These are phyloP conservation scores for Trichaptum fuscoviolaceum DNA, from an alignment of 768 basidiomycete genomes.

Conservation along the genomic window DNA sequence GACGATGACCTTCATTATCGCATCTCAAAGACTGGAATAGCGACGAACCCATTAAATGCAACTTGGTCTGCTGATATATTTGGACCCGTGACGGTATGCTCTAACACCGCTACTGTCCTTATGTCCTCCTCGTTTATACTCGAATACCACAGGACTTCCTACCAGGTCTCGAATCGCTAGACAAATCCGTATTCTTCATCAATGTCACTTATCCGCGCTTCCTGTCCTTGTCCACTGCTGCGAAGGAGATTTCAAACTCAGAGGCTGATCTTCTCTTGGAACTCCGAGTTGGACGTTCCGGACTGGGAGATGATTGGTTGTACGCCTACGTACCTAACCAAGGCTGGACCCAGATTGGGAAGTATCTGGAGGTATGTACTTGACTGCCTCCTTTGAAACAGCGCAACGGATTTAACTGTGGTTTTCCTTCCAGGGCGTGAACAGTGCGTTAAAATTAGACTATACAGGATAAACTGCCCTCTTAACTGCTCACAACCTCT, in stretches of 20 bases:
- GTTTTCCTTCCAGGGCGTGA: conserved; percentile 24
- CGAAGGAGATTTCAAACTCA: neutral
- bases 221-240: conserved; percentile 11
- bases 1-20: conserved; percentile 31
- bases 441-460: conserved; percentile 19
- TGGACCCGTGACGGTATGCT: conserved; percentile 20
- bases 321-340: conserved; percentile 27
- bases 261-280: conserved; percentile 28
- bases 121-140: neutral
- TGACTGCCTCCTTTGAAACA: neutral
- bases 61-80: conserved; percentile 25
- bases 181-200: conserved; percentile 26
- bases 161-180: conserved; percentile 26
- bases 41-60: conserved; percentile 21
- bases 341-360: conserved; percentile 26
- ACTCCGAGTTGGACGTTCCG: conserved; percentile 29
- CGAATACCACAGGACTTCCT: conserved; percentile 23
- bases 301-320: conserved; percentile 33
- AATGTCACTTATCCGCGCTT: conserved; percentile 34
- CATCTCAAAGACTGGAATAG: conserved; percentile 24
- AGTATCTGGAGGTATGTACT: conserved; percentile 27
- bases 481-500: neutral
- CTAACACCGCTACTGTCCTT: neutral
- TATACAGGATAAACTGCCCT: neutral
- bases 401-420: neutral